Evolutionary conservation across 2,329 filamentous ascomycete species (phyloP).

Genomic region (Westerdykella aurantiaca): DNA sequence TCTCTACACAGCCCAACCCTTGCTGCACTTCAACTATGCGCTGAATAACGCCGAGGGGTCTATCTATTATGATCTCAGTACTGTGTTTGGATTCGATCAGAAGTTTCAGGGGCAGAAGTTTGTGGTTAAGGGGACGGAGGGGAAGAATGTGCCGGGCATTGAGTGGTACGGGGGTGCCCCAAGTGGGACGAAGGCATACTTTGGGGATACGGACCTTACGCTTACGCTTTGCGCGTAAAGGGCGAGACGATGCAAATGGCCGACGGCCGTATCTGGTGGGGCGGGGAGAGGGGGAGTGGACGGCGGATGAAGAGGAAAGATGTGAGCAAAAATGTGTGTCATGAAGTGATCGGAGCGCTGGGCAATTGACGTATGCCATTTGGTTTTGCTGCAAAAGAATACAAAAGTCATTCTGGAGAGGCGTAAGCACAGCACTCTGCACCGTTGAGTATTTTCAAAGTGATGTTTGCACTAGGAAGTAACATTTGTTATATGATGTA

Average conservation of each 20-base stretch:
- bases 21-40: conserved; percentile 21
- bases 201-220: conserved; percentile 12
- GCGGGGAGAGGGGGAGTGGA: too few species aligned
- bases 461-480: too few species aligned
- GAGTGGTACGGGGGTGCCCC: conserved; percentile 3
- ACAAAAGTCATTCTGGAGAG: too few species aligned
- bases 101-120: conserved; percentile 15
- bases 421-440: too few species aligned
- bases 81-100: conserved; percentile 12
- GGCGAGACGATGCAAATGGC: not conserved
- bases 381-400: too few species aligned
- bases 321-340: too few species aligned
- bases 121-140: conserved; percentile 8
- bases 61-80: conserved; percentile 21
- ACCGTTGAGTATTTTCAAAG: too few species aligned
- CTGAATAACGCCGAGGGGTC: conserved; percentile 9
- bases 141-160: conserved; percentile 7
- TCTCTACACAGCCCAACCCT: conserved; percentile 12
- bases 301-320: too few species aligned
- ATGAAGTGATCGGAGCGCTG: too few species aligned
- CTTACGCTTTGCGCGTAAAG: conserved; percentile 12
- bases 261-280: too few species aligned
- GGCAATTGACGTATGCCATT: too few species aligned
- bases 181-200: conserved; percentile 7
- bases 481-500: too few species aligned